Evolutionary conservation across 257 asterid species (phyloP).

Genomic region (Thymus quinquecostatus): DNA sequence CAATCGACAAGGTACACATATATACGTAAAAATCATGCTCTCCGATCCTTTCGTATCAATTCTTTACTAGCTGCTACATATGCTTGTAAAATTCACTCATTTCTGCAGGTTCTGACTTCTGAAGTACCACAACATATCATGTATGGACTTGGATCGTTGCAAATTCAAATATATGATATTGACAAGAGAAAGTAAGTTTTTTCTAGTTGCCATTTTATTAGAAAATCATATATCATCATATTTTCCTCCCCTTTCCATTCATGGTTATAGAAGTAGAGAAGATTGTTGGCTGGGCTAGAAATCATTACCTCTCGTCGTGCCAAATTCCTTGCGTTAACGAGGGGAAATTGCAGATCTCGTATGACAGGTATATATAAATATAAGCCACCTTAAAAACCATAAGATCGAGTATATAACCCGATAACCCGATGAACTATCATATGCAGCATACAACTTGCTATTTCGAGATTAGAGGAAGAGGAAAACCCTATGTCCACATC

Average conservation of each 20-base stretch:
- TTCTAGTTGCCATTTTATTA: background rate
- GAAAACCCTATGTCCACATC: constrained; percentile 1
- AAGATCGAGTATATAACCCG: too few species aligned
- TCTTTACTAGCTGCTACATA: too few species aligned
- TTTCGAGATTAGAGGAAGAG: constrained; percentile 64
- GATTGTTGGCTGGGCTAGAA: constrained; percentile 73
- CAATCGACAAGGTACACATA: constrained; percentile 39
- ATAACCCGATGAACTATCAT: background rate
- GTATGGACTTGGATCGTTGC: constrained; percentile 61
- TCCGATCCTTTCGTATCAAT: too few species aligned
- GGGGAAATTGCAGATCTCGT: constrained; percentile 54
- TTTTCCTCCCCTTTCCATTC: too few species aligned
- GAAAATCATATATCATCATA: too few species aligned
- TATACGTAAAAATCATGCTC: too few species aligned
- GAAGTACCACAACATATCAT: constrained; percentile 61
- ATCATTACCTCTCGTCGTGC: constrained; percentile 64
- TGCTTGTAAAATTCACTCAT: constrained; percentile 1
- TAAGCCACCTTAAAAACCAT: background rate
- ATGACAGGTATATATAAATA: constrained; percentile 47
- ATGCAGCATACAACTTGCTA: constrained; percentile 61
- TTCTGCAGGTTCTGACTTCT: constrained; percentile 81
- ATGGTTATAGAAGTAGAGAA: constrained; percentile 55
- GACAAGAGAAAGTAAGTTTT: constrained; percentile 56
- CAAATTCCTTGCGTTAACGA: constrained; percentile 50
- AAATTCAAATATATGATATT: constrained; percentile 61